These are phyloP conservation scores for Ensete glaucum DNA, from an alignment of 176 grass and related monocot species.

Conservation along the genomic window DNA sequence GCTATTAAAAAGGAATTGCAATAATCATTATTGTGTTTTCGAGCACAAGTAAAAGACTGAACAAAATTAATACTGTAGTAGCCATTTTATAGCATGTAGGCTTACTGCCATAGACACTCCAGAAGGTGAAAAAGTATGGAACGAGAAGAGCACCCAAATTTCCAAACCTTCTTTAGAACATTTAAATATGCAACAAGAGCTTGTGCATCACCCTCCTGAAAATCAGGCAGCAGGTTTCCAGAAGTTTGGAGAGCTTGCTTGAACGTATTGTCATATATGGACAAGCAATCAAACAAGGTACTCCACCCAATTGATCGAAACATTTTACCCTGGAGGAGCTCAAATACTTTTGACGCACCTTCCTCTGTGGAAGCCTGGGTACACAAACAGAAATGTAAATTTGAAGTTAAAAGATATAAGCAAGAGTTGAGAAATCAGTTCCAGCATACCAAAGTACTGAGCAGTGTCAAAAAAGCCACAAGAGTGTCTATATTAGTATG, in stretches of 20 bases:
- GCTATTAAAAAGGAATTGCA: no score
- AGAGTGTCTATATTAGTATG: slow-evolving; percentile 85
- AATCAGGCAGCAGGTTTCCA: slow-evolving; percentile 65
- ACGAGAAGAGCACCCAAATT: slow-evolving; percentile 10
- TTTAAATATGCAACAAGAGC: slow-evolving; percentile 88
- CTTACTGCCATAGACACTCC: not conserved
- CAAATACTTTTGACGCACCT: slow-evolving; percentile 76
- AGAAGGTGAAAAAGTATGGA: slow-evolving; percentile 12
- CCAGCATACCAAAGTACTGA: slow-evolving; percentile 70
- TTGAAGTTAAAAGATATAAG: slow-evolving; percentile 18
- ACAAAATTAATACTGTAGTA: no score
- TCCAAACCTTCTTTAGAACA: slow-evolving; percentile 74
- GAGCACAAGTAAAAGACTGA: no score
- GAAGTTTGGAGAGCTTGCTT: slow-evolving; percentile 82
- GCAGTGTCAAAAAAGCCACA: slow-evolving; percentile 82
- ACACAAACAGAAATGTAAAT: slow-evolving; percentile 18
- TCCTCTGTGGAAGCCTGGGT: slow-evolving; percentile 78
- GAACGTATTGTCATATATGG: slow-evolving; percentile 88
- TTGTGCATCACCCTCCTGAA: slow-evolving; percentile 80
- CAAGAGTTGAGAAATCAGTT: slow-evolving; percentile 9
- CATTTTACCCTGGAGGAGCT: slow-evolving; percentile 75
- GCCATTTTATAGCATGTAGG: not conserved
- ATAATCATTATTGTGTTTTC: no score
- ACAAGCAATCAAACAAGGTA: slow-evolving; percentile 92
- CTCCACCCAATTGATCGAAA: slow-evolving; percentile 88